Base-by-base conservation (phyloP, 2,329 filamentous ascomycete species). In the Ophiostoma himal-ulmi region DNA sequence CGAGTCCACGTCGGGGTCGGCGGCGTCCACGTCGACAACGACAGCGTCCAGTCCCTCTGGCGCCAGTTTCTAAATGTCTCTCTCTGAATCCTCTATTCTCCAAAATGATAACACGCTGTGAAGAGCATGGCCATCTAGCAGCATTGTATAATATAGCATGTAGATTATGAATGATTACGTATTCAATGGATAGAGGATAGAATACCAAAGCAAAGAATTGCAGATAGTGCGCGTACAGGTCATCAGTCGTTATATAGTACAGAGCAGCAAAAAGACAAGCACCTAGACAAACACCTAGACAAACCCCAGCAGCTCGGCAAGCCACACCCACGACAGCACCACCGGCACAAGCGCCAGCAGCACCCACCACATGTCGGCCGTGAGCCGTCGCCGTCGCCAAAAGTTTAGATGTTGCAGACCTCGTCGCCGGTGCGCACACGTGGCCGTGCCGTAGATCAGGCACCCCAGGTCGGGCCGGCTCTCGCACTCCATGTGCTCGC, bases 401-500 rank as follows among this genome's bases (percentile, higher is more conserved):
- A 79, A 74, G 77, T 17, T 13, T 14, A 88, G 72, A 73, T 88
- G 80, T 73, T 78, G 72, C 80, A 74, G 7, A 20, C 22, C 13
- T 17, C 30, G 66, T 6, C 78, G 79, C 5, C 81, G 78, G 70
- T 86, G 82, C 1, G 78, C 75, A 72, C 86, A 88, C 1, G 76
- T 79, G 0, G 73, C 74, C 4, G 85, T 88, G 34, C 81, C 83
- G 69, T 82, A 84, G 13, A 88, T 82, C 11, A 87, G 78, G 74
- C 86, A 88, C 3, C 86, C 86, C 0, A 88, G 77, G 0, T 83
- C 85, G 0, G 85, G 85, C 0, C 84, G 80, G 26, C 83, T 84
- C 75, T 88, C 86, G 75, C 87, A 89, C 75, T 89, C 87, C 14
- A 85, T 78, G 74, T 89, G 87, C 71, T 88, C 83, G 70, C 87